Percentiles rank a stretch among this genome's conserved stretches.
Conservation (phyloP, 768 basidiomycete species). For the Mycena epipterygia region DNA sequence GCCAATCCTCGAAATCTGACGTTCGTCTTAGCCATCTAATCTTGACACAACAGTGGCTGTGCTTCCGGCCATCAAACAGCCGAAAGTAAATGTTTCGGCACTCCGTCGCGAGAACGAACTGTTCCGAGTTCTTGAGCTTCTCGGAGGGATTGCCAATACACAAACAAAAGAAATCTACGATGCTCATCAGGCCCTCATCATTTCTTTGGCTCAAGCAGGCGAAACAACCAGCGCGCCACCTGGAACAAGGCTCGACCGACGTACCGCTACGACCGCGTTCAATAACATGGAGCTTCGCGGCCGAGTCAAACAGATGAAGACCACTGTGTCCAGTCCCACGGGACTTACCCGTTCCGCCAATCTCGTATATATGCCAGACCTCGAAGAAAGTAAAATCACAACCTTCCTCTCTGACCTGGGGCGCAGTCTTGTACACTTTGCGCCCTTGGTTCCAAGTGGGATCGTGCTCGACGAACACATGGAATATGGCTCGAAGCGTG, state of each 20-base stretch:
- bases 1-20: background rate
- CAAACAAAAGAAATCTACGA: constrained; percentile 80
- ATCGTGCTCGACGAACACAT: constrained; percentile 67
- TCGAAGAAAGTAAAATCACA: constrained; percentile 66
- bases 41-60: constrained; percentile 13
- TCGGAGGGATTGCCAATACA: constrained; percentile 77
- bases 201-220: constrained; percentile 66
- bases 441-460: constrained; percentile 43
- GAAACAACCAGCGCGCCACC: constrained; percentile 79
- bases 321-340: constrained; percentile 69
- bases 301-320: constrained; percentile 78
- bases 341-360: constrained; percentile 71
- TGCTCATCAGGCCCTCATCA: constrained; percentile 74
- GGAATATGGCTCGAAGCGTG: constrained; percentile 61
- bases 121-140: constrained; percentile 70
- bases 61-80: constrained; percentile 39
- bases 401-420: constrained; percentile 70
- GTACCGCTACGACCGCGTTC: constrained; percentile 74
- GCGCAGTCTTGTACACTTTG: constrained; percentile 49
- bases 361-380: constrained; percentile 75
- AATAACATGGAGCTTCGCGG: constrained; percentile 74
- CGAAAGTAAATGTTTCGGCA: constrained; percentile 78
- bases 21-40: background rate
- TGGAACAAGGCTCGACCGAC: constrained; percentile 80
- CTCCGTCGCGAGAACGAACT: constrained; percentile 88